Evolutionary conservation across 208 protist species (phyloP).

Genomic region (Leishmania aethiopica): DNA sequence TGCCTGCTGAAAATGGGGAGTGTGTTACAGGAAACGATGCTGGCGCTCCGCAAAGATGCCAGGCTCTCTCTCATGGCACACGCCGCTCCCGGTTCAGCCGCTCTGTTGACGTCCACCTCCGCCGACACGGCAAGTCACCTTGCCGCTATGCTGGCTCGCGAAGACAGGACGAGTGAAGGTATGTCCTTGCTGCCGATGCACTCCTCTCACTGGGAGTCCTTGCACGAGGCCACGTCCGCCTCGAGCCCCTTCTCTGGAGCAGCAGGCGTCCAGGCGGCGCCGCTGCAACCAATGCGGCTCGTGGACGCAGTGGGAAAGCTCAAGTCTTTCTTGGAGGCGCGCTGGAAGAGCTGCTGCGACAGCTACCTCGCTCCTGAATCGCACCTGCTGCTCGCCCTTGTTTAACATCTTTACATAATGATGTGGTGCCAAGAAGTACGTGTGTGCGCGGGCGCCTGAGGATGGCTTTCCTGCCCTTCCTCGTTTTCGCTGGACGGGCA

Average conservation of each 20-base stretch:
- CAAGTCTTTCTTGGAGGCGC: conserved; percentile 16
- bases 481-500: neutral
- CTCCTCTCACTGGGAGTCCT: neutral
- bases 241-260: neutral
- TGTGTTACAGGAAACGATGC: conserved; percentile 55
- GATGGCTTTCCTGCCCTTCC: neutral
- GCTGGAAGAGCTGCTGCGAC: conserved; percentile 37
- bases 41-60: conserved; percentile 47
- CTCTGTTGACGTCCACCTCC: neutral
- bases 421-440: neutral
- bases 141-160: conserved; percentile 4
- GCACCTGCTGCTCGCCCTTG: conserved; percentile 34
- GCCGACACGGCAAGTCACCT: conserved; percentile 4
- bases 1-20: conserved; percentile 56
- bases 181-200: conserved; percentile 13
- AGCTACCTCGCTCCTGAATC: conserved; percentile 53
- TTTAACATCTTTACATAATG: conserved; percentile 1
- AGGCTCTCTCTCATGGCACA: conserved; percentile 7
- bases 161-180: neutral
- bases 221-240: neutral
- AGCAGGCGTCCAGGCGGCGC: neutral
- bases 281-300: conserved; percentile 14
- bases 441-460: neutral
- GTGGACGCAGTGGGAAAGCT: conserved; percentile 31
- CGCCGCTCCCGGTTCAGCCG: neutral